phyloP scores from a whole-genome alignment of 2,329 filamentous ascomycete genomes.

The Aspergillus bombycis region DNA sequence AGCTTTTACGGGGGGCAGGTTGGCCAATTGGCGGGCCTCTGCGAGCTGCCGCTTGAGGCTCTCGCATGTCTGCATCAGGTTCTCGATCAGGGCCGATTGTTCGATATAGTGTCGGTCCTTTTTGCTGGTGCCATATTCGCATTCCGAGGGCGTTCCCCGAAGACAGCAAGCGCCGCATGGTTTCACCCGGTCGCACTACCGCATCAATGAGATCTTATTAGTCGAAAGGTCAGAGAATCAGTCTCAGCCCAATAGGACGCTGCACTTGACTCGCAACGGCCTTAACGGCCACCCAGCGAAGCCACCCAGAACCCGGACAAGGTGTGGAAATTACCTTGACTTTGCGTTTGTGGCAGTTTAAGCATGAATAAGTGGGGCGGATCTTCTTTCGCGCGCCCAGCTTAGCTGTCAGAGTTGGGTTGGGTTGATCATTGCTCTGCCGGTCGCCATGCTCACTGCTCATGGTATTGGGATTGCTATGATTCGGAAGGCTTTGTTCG shows the following conservation, averaged over 20 bases:
- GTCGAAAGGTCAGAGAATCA: background rate
- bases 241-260: background rate
- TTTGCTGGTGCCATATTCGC: slow-evolving; percentile 35
- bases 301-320: background rate
- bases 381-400: slow-evolving; percentile 26
- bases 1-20: slow-evolving; percentile 20
- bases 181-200: slow-evolving; percentile 35
- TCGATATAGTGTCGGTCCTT: slow-evolving; percentile 34
- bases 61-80: slow-evolving; percentile 26
- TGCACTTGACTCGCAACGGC: background rate
- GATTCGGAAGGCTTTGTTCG: slow-evolving; percentile 3
- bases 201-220: background rate
- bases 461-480: slow-evolving; percentile 7
- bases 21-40: slow-evolving; percentile 21
- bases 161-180: slow-evolving; percentile 36
- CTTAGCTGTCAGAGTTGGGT: slow-evolving; percentile 6
- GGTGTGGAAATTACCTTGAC: slow-evolving; percentile 30
- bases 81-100: slow-evolving; percentile 32
- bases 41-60: slow-evolving; percentile 24
- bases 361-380: slow-evolving; percentile 35
- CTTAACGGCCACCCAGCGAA: background rate
- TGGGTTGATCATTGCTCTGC: slow-evolving; percentile 2
- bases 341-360: slow-evolving; percentile 37
- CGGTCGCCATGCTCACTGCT: slow-evolving; percentile 6
- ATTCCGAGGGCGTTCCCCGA: slow-evolving; percentile 33